phyloP scores from a whole-genome alignment of 352 stramenopile genomes.

The Pythium vanterpoolii region DNA sequence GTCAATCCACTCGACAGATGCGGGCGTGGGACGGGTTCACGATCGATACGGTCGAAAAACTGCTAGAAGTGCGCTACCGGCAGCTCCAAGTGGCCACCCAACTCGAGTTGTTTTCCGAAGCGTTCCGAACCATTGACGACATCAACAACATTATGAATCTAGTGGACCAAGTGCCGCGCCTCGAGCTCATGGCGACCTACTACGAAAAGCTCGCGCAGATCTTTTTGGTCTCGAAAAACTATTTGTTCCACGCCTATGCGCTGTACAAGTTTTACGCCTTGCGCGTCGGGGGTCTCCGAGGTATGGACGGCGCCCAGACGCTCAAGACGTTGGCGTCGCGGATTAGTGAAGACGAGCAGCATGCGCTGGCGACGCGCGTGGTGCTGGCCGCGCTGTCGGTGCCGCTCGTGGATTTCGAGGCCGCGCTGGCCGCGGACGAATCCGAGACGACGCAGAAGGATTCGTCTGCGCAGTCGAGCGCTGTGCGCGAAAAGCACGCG shows the following conservation, averaged over 20 bases:
- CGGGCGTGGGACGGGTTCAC: conserved; percentile 96
- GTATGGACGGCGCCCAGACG: conserved; percentile 38
- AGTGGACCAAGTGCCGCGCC: conserved; percentile 86
- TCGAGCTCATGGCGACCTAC: conserved; percentile 96
- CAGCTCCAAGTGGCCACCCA: conserved; percentile 95
- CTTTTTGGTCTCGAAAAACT: conserved; percentile 97
- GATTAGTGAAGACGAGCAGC: conserved; percentile 77
- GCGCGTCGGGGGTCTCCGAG: conserved; percentile 85
- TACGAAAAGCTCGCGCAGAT: conserved; percentile 98
- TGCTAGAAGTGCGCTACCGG: conserved; percentile 96
- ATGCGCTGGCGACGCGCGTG: conserved; percentile 87
- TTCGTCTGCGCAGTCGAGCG: conserved; percentile 33
- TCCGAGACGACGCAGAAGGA: conserved; percentile 54
- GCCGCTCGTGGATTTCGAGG: conserved; percentile 74
- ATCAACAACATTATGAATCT: conserved; percentile 97
- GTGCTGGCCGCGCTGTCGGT: conserved; percentile 94
- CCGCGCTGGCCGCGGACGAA: conserved; percentile 48
- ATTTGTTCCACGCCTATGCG: conserved; percentile 97
- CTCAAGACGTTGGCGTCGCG: conserved; percentile 38
- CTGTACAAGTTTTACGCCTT: conserved; percentile 96
- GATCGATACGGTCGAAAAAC: conserved; percentile 93
- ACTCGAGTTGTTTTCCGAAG: conserved; percentile 97
- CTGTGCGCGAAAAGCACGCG: conserved; percentile 90
- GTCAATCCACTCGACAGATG: conserved; percentile 80
- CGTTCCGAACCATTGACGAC: conserved; percentile 98